phyloP scores from a whole-genome alignment of 805 yeast species.

The Spathaspora hagerdaliae region DNA sequence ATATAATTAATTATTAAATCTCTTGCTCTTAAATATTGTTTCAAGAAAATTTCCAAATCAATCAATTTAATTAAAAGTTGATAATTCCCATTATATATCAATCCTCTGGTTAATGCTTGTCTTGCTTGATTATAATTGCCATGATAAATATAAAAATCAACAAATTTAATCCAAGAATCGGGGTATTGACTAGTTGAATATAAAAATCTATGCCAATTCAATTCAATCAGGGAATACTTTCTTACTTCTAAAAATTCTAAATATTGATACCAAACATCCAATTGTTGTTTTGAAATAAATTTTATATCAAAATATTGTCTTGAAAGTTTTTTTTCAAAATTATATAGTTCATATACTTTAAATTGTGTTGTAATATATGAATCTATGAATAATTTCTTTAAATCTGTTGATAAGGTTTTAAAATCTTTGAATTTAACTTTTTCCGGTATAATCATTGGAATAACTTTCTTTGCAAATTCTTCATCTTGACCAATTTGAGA shows the following conservation, averaged over 20 bases:
- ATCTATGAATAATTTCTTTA: conserved; percentile 49
- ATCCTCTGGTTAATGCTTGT: conserved; percentile 33
- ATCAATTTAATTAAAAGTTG: conserved; percentile 36
- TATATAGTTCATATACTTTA: conserved; percentile 45
- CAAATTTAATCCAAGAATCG: conserved; percentile 47
- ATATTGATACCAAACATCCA: conserved; percentile 58
- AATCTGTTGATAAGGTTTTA: conserved; percentile 28
- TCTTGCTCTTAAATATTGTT: conserved; percentile 35
- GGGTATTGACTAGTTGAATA: conserved; percentile 43
- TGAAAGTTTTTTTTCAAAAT: conserved; percentile 43
- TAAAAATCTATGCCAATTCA: conserved; percentile 47
- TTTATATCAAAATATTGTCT: conserved; percentile 35
- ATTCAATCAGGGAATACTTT: conserved; percentile 22
- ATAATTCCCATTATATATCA: conserved; percentile 21
- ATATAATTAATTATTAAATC: conserved; percentile 26
- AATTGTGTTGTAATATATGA: conserved; percentile 54
- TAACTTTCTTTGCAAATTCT: conserved; percentile 5
- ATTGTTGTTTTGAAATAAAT: conserved; percentile 39
- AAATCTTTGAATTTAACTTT: conserved; percentile 13
- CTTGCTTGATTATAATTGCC: conserved; percentile 33
- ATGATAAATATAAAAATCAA: conserved; percentile 36
- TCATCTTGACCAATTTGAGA: conserved; percentile 6
- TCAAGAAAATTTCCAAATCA: conserved; percentile 40
- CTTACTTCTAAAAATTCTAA: conserved; percentile 48
- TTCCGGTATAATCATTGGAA: conserved; percentile 11